These are phyloP conservation scores for Brettanomyces anomalus DNA, from an alignment of 805 yeast genomes.

Conservation along the genomic window DNA sequence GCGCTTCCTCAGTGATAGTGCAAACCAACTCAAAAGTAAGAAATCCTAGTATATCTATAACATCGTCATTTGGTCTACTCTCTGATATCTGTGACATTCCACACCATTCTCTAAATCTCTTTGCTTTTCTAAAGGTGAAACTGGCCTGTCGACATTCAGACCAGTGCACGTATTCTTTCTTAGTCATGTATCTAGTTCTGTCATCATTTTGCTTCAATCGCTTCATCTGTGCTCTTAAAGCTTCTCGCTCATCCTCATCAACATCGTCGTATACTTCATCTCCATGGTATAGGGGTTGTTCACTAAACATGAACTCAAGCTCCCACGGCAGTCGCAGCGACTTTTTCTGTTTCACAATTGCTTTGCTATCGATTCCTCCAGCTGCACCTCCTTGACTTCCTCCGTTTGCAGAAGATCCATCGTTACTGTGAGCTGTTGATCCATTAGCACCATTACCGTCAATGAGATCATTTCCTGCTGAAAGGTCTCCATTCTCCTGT, in stretches of 20 bases:
- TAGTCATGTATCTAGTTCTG: conserved; percentile 86
- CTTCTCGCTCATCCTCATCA: conserved; percentile 88
- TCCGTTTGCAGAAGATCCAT: conserved; percentile 27
- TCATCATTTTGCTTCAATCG: conserved; percentile 90
- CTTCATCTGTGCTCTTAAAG: conserved; percentile 79
- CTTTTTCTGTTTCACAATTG: conserved; percentile 51
- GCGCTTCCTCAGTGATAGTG: conserved; percentile 84
- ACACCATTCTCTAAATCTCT: conserved; percentile 94
- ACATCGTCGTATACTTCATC: conserved; percentile 46
- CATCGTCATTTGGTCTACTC: conserved; percentile 90
- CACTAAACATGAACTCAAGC: conserved; percentile 83
- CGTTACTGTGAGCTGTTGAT: conserved; percentile 14
- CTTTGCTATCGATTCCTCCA: conserved; percentile 28
- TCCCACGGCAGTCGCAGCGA: conserved; percentile 93
- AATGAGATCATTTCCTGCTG: conserved; percentile 24
- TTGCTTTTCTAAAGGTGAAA: conserved; percentile 90
- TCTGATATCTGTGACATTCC: conserved; percentile 79
- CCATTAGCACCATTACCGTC: conserved; percentile 9
- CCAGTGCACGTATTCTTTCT: conserved; percentile 98
- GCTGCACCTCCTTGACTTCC: conserved; percentile 28
- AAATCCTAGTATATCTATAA: conserved; percentile 90
- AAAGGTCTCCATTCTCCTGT: conserved; percentile 43
- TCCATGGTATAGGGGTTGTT: conserved; percentile 71
- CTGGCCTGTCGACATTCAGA: conserved; percentile 97
- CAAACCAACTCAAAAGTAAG: conserved; percentile 96